phyloP scores from a whole-genome alignment of 495 filamentous ascomycete genomes.

The Xylaria intraflava region DNA sequence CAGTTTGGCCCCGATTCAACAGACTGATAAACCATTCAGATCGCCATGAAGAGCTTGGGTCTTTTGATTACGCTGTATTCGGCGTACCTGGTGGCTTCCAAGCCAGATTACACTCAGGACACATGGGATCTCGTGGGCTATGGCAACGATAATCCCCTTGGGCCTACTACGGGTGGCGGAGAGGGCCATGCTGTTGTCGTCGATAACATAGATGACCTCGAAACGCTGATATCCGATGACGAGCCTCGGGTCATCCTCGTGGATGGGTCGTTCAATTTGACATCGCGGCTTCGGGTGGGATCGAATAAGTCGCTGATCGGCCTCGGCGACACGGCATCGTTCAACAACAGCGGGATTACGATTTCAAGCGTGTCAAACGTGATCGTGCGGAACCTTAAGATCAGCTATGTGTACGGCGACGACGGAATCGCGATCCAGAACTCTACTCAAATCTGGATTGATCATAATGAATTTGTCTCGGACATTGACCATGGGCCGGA shows the following conservation, averaged over 20 bases:
- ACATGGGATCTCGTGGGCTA: slow-evolving; percentile 17
- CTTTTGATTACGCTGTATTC: background rate
- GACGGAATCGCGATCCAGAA: slow-evolving; percentile 22
- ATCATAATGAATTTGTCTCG: slow-evolving; percentile 47
- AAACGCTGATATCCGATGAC: slow-evolving; percentile 24
- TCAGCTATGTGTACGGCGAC: slow-evolving; percentile 1
- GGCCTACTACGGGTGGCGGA: slow-evolving; percentile 31
- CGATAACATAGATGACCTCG: slow-evolving; percentile 15
- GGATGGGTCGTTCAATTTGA: slow-evolving; percentile 23
- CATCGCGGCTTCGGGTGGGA: slow-evolving; percentile 33
- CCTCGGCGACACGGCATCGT: slow-evolving; percentile 29
- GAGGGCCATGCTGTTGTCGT: slow-evolving; percentile 26
- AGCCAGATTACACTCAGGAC: background rate
- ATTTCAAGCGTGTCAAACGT: slow-evolving; percentile 8
- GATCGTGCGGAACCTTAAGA: slow-evolving; percentile 12
- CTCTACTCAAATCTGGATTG: slow-evolving; percentile 47
- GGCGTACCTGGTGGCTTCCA: background rate
- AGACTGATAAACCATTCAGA: background rate
- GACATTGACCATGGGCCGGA: slow-evolving; percentile 14
- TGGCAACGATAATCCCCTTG: slow-evolving; percentile 31
- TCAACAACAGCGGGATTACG: slow-evolving; percentile 23
- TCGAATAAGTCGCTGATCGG: slow-evolving; percentile 45
- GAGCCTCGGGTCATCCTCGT: slow-evolving; percentile 26
- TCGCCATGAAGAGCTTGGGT: background rate
- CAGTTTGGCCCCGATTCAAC: background rate